phyloP scores from a whole-genome alignment of 208 protist species.

The Trypanosoma brucei region DNA sequence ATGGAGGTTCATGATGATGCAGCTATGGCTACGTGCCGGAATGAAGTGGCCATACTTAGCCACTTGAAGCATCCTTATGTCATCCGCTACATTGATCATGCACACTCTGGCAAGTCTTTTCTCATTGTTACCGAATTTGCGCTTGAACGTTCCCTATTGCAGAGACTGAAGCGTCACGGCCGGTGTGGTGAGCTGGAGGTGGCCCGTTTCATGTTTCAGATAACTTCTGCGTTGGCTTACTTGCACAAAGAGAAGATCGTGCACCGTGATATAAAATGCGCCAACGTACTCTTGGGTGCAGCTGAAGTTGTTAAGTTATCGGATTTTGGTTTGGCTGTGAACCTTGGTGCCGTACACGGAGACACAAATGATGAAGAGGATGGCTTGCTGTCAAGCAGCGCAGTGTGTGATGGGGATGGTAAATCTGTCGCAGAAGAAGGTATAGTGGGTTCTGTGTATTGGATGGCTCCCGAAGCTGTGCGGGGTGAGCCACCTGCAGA shows the following conservation, averaged over 20 bases:
- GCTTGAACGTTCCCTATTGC: slow-evolving; percentile 53
- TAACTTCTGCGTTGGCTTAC: slow-evolving; percentile 58
- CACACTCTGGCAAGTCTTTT: slow-evolving; percentile 50
- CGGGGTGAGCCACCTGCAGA: slow-evolving; percentile 35
- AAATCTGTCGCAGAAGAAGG: slow-evolving; percentile 20
- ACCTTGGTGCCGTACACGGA: background rate
- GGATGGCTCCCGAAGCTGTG: slow-evolving; percentile 75
- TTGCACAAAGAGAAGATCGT: slow-evolving; percentile 59
- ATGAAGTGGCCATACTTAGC: slow-evolving; percentile 65
- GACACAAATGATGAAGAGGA: slow-evolving; percentile 3
- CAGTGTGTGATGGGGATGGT: background rate
- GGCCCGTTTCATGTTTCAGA: slow-evolving; percentile 43
- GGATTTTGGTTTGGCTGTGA: slow-evolving; percentile 81
- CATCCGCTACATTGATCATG: slow-evolving; percentile 80
- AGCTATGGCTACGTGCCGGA: slow-evolving; percentile 52
- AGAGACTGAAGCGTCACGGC: slow-evolving; percentile 26
- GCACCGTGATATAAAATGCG: slow-evolving; percentile 88
- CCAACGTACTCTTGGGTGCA: slow-evolving; percentile 73
- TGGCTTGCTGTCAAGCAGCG: slow-evolving; percentile 2
- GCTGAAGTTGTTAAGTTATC: slow-evolving; percentile 71
- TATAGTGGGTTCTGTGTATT: slow-evolving; percentile 81
- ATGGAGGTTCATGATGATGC: slow-evolving; percentile 36
- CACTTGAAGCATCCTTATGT: slow-evolving; percentile 48
- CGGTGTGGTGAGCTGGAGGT: slow-evolving; percentile 30
- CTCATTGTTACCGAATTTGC: slow-evolving; percentile 77